phyloP scores from a whole-genome alignment of 305 asterid species.

The Fraxinus paxiana region DNA sequence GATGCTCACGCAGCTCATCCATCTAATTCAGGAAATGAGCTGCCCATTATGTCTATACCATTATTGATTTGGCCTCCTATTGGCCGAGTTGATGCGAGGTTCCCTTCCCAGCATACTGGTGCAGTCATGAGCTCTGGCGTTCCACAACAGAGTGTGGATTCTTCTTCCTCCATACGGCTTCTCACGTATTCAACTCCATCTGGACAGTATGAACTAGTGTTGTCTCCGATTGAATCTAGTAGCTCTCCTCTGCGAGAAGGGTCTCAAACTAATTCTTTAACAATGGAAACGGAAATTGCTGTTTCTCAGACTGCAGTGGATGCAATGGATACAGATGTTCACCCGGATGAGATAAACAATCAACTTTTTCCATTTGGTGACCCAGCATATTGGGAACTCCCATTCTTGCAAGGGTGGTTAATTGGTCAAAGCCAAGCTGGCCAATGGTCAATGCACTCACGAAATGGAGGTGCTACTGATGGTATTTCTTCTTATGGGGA shows the following conservation, averaged over 20 bases:
- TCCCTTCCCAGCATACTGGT: conserved; percentile 43
- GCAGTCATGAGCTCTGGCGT: conserved; percentile 38
- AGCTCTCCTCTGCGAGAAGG: conserved; percentile 54
- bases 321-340: conserved; percentile 72
- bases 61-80: conserved; percentile 66
- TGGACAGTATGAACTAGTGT: conserved; percentile 75
- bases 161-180: conserved; percentile 74
- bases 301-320: conserved; percentile 46
- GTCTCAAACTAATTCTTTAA: conserved; percentile 42
- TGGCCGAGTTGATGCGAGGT: conserved; percentile 48
- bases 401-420: conserved; percentile 95
- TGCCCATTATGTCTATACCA: conserved; percentile 71
- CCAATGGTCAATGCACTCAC: conserved; percentile 55
- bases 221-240: conserved; percentile 65
- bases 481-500: conserved; percentile 40
- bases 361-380: conserved; percentile 74
- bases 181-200: conserved; percentile 84
- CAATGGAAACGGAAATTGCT: conserved; percentile 42
- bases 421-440: conserved; percentile 93
- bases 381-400: conserved; percentile 84
- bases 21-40: conserved; percentile 59
- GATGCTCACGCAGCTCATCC: conserved; percentile 59
- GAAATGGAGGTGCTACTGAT: conserved; percentile 45
- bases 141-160: conserved; percentile 49
- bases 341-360: conserved; percentile 55